These are phyloP conservation scores for Hymenoscyphus scutula DNA, from an alignment of 2,329 filamentous ascomycete species.

Conservation along the genomic window DNA sequence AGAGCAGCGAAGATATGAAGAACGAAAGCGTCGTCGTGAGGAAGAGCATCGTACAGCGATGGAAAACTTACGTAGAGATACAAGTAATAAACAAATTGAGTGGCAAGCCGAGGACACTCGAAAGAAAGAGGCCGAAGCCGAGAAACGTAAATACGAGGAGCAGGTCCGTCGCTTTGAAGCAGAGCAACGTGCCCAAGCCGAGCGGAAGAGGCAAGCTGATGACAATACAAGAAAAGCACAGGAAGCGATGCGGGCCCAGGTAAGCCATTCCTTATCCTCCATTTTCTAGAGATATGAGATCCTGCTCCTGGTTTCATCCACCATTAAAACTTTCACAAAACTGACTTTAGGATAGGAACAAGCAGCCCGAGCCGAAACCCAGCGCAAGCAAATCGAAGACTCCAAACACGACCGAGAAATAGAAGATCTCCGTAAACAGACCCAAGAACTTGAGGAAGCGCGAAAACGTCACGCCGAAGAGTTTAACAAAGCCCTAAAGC, in stretches of 20 bases:
- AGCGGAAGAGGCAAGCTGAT: conserved; percentile 1
- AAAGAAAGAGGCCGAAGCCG: background rate
- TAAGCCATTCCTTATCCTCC: background rate
- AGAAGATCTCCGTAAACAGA: background rate
- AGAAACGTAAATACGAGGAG: background rate
- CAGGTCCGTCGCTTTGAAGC: background rate
- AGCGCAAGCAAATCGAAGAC: conserved; percentile 2
- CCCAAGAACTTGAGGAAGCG: conserved; percentile 1
- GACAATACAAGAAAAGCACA: background rate
- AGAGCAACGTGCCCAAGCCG: background rate
- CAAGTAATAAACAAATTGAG: background rate
- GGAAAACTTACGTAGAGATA: background rate
- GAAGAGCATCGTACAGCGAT: conserved; percentile 1
- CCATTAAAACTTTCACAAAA: too few species aligned
- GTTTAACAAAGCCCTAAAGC: background rate
- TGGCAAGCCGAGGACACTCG: background rate
- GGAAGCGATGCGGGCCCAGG: background rate
- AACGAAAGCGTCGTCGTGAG: background rate
- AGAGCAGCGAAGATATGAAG: background rate
- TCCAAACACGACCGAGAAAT: conserved; percentile 1
- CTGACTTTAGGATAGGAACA: background rate
- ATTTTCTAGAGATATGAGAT: background rate
- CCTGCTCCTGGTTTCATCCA: too few species aligned
- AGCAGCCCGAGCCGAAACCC: background rate
- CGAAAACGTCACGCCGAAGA: background rate